Evolutionary conservation across 2,329 filamentous ascomycete species (phyloP), one percentile per base, ranked within the genome.

Genomic region (Colletotrichum melonis): DNA sequence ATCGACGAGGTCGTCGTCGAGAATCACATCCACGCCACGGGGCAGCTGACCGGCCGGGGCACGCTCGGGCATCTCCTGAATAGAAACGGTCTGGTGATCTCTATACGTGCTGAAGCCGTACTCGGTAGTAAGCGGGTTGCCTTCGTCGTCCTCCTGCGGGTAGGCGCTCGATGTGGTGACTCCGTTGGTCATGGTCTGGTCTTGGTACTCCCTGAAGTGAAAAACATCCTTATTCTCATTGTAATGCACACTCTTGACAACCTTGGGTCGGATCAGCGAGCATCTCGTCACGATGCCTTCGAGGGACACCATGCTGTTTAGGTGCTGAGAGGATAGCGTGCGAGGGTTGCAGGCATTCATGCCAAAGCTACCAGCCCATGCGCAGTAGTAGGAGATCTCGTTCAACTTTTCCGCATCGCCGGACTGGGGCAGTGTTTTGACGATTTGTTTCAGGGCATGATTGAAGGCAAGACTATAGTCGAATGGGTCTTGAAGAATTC

Each of bases 51-150:
- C 97, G 72, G 97, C 96, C 67, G 97, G 97, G 2, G 97, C 97
- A 78, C 96, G 89, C 83, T 99, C 97, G 0, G 97, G 97, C 97
- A 99, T 99, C 86, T 99, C 97, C 84, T 99, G 97, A 76, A 99
- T 98, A 0, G 96, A 98, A 73, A 99, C 95, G 19, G 94, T 98
- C 83, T 99, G 97, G 81, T 99, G 97, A 81, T 99, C 97, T 80
- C 96, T 90, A 84, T 98, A 99, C 63, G 93, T 97, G 82, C 93
- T 97, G 85, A 97, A 96, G 28, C 97, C 97, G 81, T 98, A 99
- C 81, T 99, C 97, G 4, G 97, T 99, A 72, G 95, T 90, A 24
- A 99, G 88, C 3, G 96, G 93, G 80, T 98, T 98, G 74, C 95
- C 95, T 11, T 98, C 92, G 55, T 96, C 95, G 80, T 98, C 96